Percentiles rank a stretch among this genome's conserved stretches.
These are phyloP conservation scores for Chlorella sp. DNA, from an alignment of 139 green algal species.

Conservation along the genomic window DNA sequence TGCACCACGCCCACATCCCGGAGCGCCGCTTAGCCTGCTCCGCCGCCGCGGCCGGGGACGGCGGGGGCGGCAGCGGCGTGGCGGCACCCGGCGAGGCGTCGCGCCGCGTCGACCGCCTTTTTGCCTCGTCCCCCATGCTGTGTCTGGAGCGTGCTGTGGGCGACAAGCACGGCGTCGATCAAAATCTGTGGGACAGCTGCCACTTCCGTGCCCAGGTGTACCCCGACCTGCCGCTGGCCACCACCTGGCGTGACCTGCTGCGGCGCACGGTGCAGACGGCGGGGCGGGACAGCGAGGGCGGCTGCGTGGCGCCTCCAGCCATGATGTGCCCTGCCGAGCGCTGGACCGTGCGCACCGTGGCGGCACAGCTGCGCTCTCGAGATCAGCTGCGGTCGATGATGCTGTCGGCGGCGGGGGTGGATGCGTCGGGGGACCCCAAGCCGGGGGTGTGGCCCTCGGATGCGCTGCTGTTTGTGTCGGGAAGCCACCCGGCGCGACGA, in stretches of 20 bases:
- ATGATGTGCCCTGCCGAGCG: neutral
- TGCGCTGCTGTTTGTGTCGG: slow-evolving; percentile 76
- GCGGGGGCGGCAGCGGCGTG: neutral
- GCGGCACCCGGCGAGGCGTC: neutral
- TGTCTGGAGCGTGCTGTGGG: slow-evolving; percentile 41
- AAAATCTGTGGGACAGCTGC: slow-evolving; percentile 59
- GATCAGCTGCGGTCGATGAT: slow-evolving; percentile 43
- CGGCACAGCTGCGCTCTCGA: slow-evolving; percentile 50
- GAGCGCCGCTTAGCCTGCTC: neutral
- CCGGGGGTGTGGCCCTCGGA: slow-evolving; percentile 39
- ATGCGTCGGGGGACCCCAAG: neutral
- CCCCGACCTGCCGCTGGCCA: slow-evolving; percentile 75
- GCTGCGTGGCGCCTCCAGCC: neutral
- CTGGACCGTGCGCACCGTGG: slow-evolving; percentile 52
- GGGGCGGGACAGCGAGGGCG: neutral
- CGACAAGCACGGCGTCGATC: slow-evolving; percentile 49
- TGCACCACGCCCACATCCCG: neutral
- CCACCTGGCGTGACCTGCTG: slow-evolving; percentile 62
- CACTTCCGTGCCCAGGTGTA: slow-evolving; percentile 69
- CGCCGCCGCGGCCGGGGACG: neutral
- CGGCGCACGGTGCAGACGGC: slow-evolving; percentile 8
- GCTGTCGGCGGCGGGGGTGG: slow-evolving; percentile 25
- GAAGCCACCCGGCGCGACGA: slow-evolving; percentile 69
- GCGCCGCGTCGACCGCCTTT: neutral
- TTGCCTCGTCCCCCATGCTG: slow-evolving; percentile 11